Base-by-base conservation (phyloP, 2,329 filamentous ascomycete species). In the Fusarium nygamai region DNA sequence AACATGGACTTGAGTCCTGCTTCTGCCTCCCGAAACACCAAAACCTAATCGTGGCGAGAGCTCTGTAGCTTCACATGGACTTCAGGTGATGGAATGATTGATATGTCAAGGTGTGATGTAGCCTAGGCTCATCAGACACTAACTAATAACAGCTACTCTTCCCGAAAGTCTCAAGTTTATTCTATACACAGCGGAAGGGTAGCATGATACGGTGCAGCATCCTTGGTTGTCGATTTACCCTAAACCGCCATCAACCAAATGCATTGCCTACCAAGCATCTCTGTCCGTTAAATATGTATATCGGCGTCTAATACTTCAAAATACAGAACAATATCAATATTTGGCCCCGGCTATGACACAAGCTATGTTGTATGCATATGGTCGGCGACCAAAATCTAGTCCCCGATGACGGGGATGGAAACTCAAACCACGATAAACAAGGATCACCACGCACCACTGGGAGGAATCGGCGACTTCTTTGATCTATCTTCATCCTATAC, bases 121-220 rank as follows among this genome's bases (percentile, higher is more conserved):
- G 1, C 7, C 4, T 27, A 5, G 0, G 12, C 5, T 38, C 2
- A 8, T 13, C 1, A n/a, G 3, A 4, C 17, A n/a, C 20, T 56
- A 31, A 4, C 34, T 56, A 1, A n/a, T 1, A n/a, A 19, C 1
- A 19, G 51, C 8, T 31, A 41, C 11, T 0, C 8, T 41, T 10
- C 51, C 20, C 8, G 16, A 31, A n/a, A 8, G 3, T 13, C 3
- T 13, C 14, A 17, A n/a, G 34, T 29, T 13, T n/a, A 4, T n/a
- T 54, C 2, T 16, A 19, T 5, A 10, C 2, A 22, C 10, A 19
- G 20, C 8, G 24, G 6, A 6, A 29, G 51, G 24, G 20, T n/a
- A 29, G 34, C 8, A 16, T 8, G 5, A 3, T 13, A 33, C 9
- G 14, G 8, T 36, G 6, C 10, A 12, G 1, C 13, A 4, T 12